phyloP scores from a whole-genome alignment of 2,329 filamentous ascomycete species.

The Tolypocladium nubicola region DNA sequence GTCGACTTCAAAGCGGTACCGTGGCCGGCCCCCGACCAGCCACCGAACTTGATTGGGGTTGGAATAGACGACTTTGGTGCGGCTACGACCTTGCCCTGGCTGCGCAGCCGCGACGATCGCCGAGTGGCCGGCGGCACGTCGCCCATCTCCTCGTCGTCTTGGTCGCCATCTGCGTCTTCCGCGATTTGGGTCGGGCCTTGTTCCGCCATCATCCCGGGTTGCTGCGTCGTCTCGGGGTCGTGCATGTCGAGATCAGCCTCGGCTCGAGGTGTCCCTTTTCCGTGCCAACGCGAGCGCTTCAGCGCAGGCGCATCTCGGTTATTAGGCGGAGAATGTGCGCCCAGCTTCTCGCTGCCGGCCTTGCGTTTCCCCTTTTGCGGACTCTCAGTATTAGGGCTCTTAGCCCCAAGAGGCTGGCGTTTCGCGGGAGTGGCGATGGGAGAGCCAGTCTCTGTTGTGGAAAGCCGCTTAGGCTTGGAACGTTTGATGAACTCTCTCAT shows the following conservation, averaged over 20 bases:
- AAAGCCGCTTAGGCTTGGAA: conserved; percentile 15
- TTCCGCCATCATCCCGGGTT: neutral
- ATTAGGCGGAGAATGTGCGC: conserved; percentile 11
- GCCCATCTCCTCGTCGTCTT: conserved; percentile 8
- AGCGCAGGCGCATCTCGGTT: conserved; percentile 9
- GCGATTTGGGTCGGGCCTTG: neutral
- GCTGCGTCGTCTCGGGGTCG: neutral
- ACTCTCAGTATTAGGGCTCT: conserved; percentile 24
- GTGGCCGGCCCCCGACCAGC: conserved; percentile 9
- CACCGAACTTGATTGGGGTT: conserved; percentile 21
- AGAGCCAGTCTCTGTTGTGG: conserved; percentile 20
- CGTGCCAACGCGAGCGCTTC: conserved; percentile 13
- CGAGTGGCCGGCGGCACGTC: conserved; percentile 11
- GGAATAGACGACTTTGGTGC: conserved; percentile 22
- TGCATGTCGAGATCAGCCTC: neutral
- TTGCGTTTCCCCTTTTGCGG: conserved; percentile 22
- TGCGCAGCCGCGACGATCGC: conserved; percentile 22
- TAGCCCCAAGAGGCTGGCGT: conserved; percentile 20
- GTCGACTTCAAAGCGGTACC: conserved; percentile 10
- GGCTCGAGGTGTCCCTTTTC: conserved; percentile 4
- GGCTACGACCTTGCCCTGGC: conserved; percentile 6
- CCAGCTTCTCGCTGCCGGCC: conserved; percentile 10
- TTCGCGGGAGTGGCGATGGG: conserved; percentile 14
- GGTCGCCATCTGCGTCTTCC: neutral
- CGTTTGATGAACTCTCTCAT: conserved; percentile 24